Percentiles rank a stretch among this genome's conserved stretches.
Conservation (phyloP, 1,284 basidiomycete genomes). For the Agaricales sp. region DNA sequence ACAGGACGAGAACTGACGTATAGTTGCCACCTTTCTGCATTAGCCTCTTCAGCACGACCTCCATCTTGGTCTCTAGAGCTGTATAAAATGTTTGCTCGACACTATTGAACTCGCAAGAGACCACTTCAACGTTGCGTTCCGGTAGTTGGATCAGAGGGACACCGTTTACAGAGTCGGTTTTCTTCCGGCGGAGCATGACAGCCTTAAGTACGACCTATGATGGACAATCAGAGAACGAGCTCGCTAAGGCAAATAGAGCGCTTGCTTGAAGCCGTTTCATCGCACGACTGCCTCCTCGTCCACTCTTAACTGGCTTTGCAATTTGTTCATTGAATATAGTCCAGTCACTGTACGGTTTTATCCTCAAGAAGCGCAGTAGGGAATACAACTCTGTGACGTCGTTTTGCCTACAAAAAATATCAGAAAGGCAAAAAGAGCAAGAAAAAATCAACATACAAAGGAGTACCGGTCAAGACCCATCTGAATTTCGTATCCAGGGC, state of each 20-base stretch:
- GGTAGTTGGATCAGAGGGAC: slow-evolving; percentile 84
- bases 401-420: not conserved
- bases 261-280: slow-evolving; percentile 1
- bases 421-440: not conserved
- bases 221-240: not conserved
- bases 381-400: not conserved
- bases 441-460: slow-evolving; percentile 1
- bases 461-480: not conserved
- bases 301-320: not conserved
- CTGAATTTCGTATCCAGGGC: not conserved
- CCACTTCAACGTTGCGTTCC: slow-evolving; percentile 58
- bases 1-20: slow-evolving; percentile 76
- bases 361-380: not conserved
- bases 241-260: not conserved
- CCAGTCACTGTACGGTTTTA: not conserved
- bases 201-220: slow-evolving; percentile 70
- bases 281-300: not conserved
- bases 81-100: slow-evolving; percentile 81
- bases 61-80: slow-evolving; percentile 68
- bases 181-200: slow-evolving; percentile 87
- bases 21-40: slow-evolving; percentile 47
- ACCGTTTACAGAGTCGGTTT: slow-evolving; percentile 77
- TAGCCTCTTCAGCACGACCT: slow-evolving; percentile 62
- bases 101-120: slow-evolving; percentile 63
- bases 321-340: not conserved